Base-by-base conservation (phyloP, 495 filamentous ascomycete genomes). In the Penicillium herquei region DNA sequence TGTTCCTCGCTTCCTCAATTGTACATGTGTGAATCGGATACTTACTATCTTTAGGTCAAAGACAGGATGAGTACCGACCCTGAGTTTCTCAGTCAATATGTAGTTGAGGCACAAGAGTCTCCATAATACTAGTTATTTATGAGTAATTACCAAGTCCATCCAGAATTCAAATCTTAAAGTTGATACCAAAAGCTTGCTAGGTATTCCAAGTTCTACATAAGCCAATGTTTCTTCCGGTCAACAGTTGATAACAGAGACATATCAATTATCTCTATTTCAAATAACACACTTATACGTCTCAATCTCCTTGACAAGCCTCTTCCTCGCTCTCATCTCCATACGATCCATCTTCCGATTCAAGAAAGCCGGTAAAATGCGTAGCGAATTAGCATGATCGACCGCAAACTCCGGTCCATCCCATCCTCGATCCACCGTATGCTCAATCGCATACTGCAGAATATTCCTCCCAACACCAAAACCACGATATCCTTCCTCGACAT, bases 361-460 rank as follows among this genome's bases (percentile, higher is more conserved):
- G 12, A 12, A n/a, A 1, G 3, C 6, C 2, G 54, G 54, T 1
- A 66, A 42, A 4, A 63, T 16, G 3, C 60, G 56, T 18, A 60
- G 32, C 40, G 82, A 84, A 68, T 91, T 86, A 6, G 84, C 87
- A 76, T 91, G 88, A 42, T 83, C 81, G 30, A 69, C 65, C 30
- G 85, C 85, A 65, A 93, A 92, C 12, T 81, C 81, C 40, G 40
- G 78, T 75, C 51, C 83, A 75, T 34, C 69, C 57, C 59, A 76
- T 6, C 87, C 84, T 52, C 78, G 80, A 62, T 76, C 75, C 57
- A 81, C 77, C 51, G 78, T 75, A 43, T 87, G 53, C 52, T 69
- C 71, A 1, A 89, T 83, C 3, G 84, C 87, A 57, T 85, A 81
- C 51, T 86, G 79, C 50, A 95, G 69, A 65, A 96, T 70, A 21